phyloP scores from a whole-genome alignment of 1,284 basidiomycete genomes.

The Pholiota adiposa region DNA sequence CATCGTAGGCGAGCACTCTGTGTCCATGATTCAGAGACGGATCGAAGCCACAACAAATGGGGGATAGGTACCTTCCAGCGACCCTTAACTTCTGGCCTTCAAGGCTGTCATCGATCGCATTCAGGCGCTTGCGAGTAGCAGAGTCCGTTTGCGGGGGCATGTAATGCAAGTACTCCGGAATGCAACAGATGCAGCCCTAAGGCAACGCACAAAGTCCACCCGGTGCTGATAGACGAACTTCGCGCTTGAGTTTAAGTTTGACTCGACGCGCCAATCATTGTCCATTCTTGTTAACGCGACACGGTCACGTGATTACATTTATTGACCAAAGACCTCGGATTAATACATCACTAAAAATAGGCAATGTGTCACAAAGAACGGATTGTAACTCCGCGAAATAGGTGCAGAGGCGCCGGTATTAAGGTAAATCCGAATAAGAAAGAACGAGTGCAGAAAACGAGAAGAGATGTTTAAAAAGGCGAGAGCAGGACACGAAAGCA shows the following conservation, averaged over 20 bases:
- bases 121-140: conserved; percentile 23
- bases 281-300: conserved; percentile 1
- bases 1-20: conserved; percentile 59
- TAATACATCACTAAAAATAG: background rate
- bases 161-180: background rate
- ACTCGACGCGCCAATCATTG: background rate
- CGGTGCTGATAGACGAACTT: background rate
- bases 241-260: background rate
- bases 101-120: conserved; percentile 16
- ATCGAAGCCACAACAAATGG: background rate
- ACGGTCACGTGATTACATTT: conserved; percentile 17
- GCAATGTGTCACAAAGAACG: background rate
- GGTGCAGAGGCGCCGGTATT: conserved; percentile 1
- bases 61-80: conserved; percentile 25
- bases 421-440: conserved; percentile 15
- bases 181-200: background rate
- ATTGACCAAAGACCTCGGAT: background rate
- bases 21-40: background rate
- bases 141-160: conserved; percentile 31
- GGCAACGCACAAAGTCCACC: background rate
- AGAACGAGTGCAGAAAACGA: conserved; percentile 1
- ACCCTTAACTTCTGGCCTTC: conserved; percentile 29
- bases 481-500: background rate
- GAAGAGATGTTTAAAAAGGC: background rate
- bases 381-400: conserved; percentile 16